Base-by-base conservation (phyloP, 1,284 basidiomycete species). In the Trichosporon faecale region DNA sequence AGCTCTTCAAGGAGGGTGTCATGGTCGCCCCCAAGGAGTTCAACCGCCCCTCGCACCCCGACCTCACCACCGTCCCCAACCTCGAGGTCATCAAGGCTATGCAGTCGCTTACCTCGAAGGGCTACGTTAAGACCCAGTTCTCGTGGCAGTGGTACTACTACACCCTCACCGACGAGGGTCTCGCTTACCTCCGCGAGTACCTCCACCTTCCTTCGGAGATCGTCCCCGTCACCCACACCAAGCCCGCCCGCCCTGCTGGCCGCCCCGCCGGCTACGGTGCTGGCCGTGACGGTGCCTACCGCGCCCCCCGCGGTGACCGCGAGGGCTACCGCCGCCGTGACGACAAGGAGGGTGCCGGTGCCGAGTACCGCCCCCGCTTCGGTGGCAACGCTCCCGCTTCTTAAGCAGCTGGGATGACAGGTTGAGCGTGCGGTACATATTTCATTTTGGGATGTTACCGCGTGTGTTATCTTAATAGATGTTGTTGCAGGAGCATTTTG, bases 1-100 rank as follows among this genome's bases (percentile, higher is more conserved):
- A 91, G 88, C 94, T 98, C 88, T 98, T 98, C 92, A 95, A 95
- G 87, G 95, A 98, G 91, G 96, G 97, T 82, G 97, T 98, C 76
- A 88, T 98, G 83, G 96, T 99, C 84, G 96, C 96, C 81, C 95
- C 97, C 88, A 99, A 99, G 88, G 95, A 99, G 86, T 98, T 89
- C 88, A 96, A 98, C 84, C 92, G 93, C 72, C 92, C 94, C 70
- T 94, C 96, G 86, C 97, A 99, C 85, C 94, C 97, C 81, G 95
- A 98, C 82, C 90, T 99, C 77, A 77, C 83, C 74, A 92, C 95
- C 76, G 91, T 98, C 81, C 92, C 93, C 77, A 99, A 99, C 87
- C 91, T 99, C 76, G 88, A 98, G 85, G 97, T 99, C 80, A 97
- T 99, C 89, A 99, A 99, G 90, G 94, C 94, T 74, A 91, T 96